Evolutionary conservation across 441 rosid genomes (phyloP).

Genomic region (Adansonia grandidieri): DNA sequence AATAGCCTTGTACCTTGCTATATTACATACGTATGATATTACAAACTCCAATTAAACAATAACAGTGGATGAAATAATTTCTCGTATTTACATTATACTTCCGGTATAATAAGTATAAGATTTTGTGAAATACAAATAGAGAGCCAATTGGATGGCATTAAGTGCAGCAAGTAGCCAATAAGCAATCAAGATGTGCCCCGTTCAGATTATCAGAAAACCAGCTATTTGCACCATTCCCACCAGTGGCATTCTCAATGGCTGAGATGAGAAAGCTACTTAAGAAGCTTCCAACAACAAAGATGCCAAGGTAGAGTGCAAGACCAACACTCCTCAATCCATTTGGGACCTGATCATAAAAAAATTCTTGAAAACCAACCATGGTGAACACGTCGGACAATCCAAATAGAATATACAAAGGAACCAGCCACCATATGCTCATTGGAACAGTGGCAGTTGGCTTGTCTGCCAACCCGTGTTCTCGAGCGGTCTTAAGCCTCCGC

Average conservation of each 20-base stretch:
- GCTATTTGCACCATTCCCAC: not conserved
- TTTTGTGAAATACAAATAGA: not conserved
- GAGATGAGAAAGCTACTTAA: slow-evolving; percentile 59
- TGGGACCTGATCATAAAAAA: slow-evolving; percentile 25
- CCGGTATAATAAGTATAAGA: not conserved
- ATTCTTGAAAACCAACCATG: slow-evolving; percentile 69
- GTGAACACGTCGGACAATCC: slow-evolving; percentile 58
- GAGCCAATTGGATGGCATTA: not conserved
- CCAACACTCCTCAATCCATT: slow-evolving; percentile 57
- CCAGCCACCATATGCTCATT: slow-evolving; percentile 15
- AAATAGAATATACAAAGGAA: slow-evolving; percentile 54
- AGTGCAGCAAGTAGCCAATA: slow-evolving; percentile 3
- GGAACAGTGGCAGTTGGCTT: slow-evolving; percentile 53
- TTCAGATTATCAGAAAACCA: not conserved
- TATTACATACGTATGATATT: too few species aligned
- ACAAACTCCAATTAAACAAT: too few species aligned
- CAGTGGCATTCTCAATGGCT: slow-evolving; percentile 34
- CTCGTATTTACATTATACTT: too few species aligned
- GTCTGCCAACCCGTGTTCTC: slow-evolving; percentile 41
- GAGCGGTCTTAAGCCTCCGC: slow-evolving; percentile 50
- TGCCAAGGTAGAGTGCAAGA: slow-evolving; percentile 54
- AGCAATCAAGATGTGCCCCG: not conserved
- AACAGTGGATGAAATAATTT: too few species aligned
- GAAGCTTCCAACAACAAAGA: slow-evolving; percentile 26
- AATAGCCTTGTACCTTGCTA: too few species aligned